A percentile compares a stretch with the other conserved stretches of the same genome.
phyloP scores from a whole-genome alignment of 495 filamentous ascomycete genomes.

The Penicillium pancosmium region DNA sequence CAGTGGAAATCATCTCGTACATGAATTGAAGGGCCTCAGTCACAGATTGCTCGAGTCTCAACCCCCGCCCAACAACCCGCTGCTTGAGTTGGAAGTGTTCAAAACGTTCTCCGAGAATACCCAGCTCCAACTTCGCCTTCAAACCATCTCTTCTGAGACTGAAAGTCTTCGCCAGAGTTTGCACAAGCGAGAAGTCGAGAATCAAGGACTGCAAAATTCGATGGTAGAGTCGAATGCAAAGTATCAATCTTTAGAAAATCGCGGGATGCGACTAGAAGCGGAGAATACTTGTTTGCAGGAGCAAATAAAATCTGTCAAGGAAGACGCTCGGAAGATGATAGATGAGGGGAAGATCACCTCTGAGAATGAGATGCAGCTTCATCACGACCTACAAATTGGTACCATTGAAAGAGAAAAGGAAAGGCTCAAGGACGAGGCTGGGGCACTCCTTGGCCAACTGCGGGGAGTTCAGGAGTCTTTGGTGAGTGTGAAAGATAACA shows the following conservation, averaged over 20 bases:
- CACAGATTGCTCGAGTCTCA: constrained; percentile 27
- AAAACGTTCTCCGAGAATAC: constrained; percentile 27
- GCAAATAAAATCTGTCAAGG: constrained; percentile 21
- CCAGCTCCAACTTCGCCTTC: constrained; percentile 28
- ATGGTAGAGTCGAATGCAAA: constrained; percentile 20
- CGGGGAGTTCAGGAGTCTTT: constrained; percentile 22
- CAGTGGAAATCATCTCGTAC: constrained; percentile 24
- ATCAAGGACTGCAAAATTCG: constrained; percentile 19
- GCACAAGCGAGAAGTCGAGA: constrained; percentile 19
- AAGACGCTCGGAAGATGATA: constrained; percentile 29
- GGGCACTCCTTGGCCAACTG: constrained; percentile 22
- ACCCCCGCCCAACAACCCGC: constrained; percentile 15
- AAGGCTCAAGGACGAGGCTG: constrained; percentile 18
- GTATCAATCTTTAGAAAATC: constrained; percentile 17
- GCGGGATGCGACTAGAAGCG: constrained; percentile 13
- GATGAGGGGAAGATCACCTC: constrained; percentile 20
- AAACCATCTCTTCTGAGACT: constrained; percentile 21
- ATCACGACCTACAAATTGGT: constrained; percentile 30
- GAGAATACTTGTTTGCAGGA: constrained; percentile 25
- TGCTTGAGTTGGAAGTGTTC: constrained; percentile 15
- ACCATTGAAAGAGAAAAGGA: constrained; percentile 25
- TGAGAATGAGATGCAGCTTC: constrained; percentile 23
- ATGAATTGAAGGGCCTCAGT: constrained; percentile 25
- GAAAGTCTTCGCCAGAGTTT: constrained; percentile 20
- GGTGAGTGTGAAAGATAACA: constrained; percentile 22